Conservation (phyloP, 2,329 filamentous ascomycete genomes). For the Colletotrichum sp. region DNA sequence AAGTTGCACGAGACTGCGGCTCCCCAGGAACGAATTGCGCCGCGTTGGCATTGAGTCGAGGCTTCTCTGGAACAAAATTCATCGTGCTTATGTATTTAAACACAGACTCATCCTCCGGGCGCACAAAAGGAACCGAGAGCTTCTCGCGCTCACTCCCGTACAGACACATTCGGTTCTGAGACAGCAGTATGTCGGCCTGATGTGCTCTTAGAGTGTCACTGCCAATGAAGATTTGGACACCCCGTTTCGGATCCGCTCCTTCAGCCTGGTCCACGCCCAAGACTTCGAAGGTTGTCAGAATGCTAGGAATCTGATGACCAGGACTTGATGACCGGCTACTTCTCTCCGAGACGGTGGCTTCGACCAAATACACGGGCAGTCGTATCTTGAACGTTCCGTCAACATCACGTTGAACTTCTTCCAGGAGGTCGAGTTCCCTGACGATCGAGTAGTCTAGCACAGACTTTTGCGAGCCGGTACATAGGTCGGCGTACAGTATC, state of each 20-base stretch:
- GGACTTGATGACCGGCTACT: slow-evolving; percentile 76
- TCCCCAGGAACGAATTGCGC: slow-evolving; percentile 46
- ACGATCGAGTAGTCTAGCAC: slow-evolving; percentile 78
- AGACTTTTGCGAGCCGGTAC: slow-evolving; percentile 89
- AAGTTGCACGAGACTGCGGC: slow-evolving; percentile 27
- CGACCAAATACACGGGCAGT: slow-evolving; percentile 85
- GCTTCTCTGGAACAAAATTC: slow-evolving; percentile 57
- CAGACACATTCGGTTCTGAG: slow-evolving; percentile 85
- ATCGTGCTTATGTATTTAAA: slow-evolving; percentile 80
- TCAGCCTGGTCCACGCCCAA: slow-evolving; percentile 60
- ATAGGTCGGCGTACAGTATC: slow-evolving; percentile 88
- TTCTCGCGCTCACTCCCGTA: slow-evolving; percentile 88
- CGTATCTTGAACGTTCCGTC: slow-evolving; percentile 73
- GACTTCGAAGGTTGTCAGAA: slow-evolving; percentile 81
- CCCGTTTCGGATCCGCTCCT: slow-evolving; percentile 55
- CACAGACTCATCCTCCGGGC: slow-evolving; percentile 82
- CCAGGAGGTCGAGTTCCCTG: slow-evolving; percentile 72
- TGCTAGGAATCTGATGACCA: slow-evolving; percentile 78
- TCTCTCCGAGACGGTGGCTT: slow-evolving; percentile 81
- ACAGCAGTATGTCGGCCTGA: slow-evolving; percentile 90
- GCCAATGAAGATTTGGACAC: slow-evolving; percentile 86
- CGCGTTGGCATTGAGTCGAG: slow-evolving; percentile 61
- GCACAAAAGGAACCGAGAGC: slow-evolving; percentile 87
- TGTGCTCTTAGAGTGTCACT: slow-evolving; percentile 86
- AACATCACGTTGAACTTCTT: slow-evolving; percentile 67